Evolutionary conservation across 2,329 filamentous ascomycete species (phyloP).

Genomic region (Aspergillus sp.): DNA sequence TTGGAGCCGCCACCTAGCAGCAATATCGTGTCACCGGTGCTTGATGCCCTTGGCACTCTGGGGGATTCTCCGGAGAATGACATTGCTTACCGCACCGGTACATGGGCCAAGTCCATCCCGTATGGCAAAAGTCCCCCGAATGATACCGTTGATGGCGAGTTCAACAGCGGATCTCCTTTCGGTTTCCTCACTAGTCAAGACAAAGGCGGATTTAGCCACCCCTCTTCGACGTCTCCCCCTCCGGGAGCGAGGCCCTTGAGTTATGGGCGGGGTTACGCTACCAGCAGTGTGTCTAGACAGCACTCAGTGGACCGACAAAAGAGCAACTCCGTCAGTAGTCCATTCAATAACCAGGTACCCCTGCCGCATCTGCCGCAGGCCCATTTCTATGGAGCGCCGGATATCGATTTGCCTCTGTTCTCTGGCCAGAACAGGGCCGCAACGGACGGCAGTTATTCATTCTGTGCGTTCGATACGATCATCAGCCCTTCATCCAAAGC

Average conservation of each 20-base stretch:
- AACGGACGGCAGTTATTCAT: constrained; percentile 64
- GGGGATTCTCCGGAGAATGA: constrained; percentile 36
- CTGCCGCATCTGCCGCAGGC: constrained; percentile 73
- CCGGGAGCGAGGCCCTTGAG: constrained; percentile 45
- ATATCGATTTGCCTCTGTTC: constrained; percentile 63
- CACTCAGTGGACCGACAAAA: constrained; percentile 41
- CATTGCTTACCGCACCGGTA: constrained; percentile 40
- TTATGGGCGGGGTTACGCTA: constrained; percentile 42
- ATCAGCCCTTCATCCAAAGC: constrained; percentile 48
- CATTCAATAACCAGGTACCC: constrained; percentile 48
- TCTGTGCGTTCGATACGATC: constrained; percentile 78
- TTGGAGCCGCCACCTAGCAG: constrained; percentile 27
- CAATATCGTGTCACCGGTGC: constrained; percentile 38
- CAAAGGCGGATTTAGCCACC: constrained; percentile 43
- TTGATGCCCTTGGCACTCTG: constrained; percentile 40
- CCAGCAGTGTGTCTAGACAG: constrained; percentile 39
- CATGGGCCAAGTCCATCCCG: constrained; percentile 49
- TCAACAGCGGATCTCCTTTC: constrained; percentile 42
- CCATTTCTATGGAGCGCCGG: constrained; percentile 74
- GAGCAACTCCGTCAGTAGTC: constrained; percentile 40
- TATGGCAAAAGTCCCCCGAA: constrained; percentile 48
- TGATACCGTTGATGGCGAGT: constrained; percentile 37
- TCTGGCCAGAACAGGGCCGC: constrained; percentile 26
- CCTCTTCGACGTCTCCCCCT: constrained; percentile 48
- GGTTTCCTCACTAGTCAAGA: constrained; percentile 42